Percentiles rank a stretch among this genome's conserved stretches.
Conservation (phyloP, 768 basidiomycete genomes). For the Hemileccinum impolitum region DNA sequence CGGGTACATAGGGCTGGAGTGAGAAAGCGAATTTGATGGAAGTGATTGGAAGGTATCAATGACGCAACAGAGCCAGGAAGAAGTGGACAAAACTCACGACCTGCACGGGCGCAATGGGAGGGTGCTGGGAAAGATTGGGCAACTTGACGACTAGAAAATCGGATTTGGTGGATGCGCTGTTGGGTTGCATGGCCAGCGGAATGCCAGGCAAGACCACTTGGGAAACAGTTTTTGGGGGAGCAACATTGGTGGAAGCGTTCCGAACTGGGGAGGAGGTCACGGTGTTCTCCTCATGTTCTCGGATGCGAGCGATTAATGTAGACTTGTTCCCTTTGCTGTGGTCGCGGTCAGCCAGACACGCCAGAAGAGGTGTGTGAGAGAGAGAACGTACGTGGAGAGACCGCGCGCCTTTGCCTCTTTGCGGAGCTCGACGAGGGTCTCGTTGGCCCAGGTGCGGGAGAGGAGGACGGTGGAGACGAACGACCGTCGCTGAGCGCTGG, state of each 20-base stretch:
- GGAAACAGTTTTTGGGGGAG: constrained; percentile 13
- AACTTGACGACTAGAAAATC: constrained; percentile 49
- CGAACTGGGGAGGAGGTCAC: constrained; percentile 9
- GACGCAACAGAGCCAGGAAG: background rate
- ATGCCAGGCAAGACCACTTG: constrained; percentile 40
- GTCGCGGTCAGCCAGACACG: constrained; percentile 8
- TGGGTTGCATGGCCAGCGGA: constrained; percentile 34
- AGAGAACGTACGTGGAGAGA: constrained; percentile 46
- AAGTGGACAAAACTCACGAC: constrained; percentile 45
- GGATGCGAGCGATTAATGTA: constrained; percentile 50
- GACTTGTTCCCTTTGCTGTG: constrained; percentile 59
- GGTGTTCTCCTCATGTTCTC: constrained; percentile 43
- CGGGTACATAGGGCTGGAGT: constrained; percentile 53
- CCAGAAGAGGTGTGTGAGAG: background rate
- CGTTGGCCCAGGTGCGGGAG: constrained; percentile 52
- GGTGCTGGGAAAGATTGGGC: constrained; percentile 51
- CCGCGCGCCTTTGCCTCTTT: constrained; percentile 55
- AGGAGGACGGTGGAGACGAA: constrained; percentile 58
- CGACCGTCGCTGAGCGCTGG: constrained; percentile 21
- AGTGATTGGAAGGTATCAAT: constrained; percentile 5
- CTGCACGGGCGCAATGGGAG: constrained; percentile 45
- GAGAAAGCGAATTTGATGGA: background rate
- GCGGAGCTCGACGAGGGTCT: constrained; percentile 47
- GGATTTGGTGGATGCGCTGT: constrained; percentile 16
- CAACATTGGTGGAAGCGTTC: too few relatives aligned